Evolutionary conservation across 768 basidiomycete genomes (phyloP).

Genomic region (Podaxis pistillaris): DNA sequence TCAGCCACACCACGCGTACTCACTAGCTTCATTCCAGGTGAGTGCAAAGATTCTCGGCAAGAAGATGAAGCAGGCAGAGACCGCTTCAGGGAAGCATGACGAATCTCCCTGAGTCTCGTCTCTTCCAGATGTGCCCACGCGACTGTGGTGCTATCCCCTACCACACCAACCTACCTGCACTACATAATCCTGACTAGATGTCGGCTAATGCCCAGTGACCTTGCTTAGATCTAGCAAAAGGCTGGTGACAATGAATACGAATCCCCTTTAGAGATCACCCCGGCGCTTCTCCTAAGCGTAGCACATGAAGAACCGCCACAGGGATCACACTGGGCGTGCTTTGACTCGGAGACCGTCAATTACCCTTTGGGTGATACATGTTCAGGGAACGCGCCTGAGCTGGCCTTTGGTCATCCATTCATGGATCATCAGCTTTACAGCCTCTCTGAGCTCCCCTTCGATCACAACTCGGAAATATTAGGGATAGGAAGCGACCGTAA

Average conservation of each 20-base stretch:
- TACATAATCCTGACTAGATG: neutral
- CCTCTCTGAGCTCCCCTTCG: too few species aligned
- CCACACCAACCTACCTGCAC: neutral
- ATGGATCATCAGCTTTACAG: neutral
- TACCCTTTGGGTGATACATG: neutral
- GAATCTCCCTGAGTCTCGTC: constrained; percentile 16
- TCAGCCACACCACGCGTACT: constrained; percentile 15
- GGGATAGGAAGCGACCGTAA: too few species aligned
- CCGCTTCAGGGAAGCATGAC: constrained; percentile 32
- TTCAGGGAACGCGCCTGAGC: neutral
- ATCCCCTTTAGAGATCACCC: neutral
- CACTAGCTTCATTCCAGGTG: constrained; percentile 46
- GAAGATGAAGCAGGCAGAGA: constrained; percentile 48
- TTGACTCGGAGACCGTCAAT: neutral
- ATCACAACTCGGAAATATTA: too few species aligned
- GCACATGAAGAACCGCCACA: constrained; percentile 1
- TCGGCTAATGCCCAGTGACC: neutral
- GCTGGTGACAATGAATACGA: neutral
- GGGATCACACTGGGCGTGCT: neutral
- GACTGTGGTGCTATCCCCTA: neutral
- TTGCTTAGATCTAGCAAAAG: neutral
- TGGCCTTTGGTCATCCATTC: neutral
- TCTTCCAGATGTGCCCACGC: neutral
- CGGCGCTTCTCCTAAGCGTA: neutral
- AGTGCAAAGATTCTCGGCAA: constrained; percentile 77